These are phyloP conservation scores for Coniochaeta hoffmannii DNA, from an alignment of 2,329 filamentous ascomycete species.

Conservation along the genomic window DNA sequence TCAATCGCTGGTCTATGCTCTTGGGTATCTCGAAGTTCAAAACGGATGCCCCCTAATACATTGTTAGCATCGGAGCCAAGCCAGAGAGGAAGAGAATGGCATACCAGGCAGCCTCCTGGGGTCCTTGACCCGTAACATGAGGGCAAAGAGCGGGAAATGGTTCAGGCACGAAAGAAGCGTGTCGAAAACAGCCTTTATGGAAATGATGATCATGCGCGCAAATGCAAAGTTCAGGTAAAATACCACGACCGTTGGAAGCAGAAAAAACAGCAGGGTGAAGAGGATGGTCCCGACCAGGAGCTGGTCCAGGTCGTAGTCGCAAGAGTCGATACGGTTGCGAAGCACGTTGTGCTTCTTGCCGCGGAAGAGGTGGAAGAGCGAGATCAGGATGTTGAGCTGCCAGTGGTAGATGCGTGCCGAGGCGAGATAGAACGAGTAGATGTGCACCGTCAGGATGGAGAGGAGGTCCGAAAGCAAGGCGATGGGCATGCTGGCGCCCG, in stretches of 20 bases:
- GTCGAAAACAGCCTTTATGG: constrained; percentile 83
- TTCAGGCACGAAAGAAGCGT: constrained; percentile 90
- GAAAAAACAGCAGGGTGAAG: constrained; percentile 90
- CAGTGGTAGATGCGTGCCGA: constrained; percentile 97
- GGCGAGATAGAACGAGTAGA: constrained; percentile 96
- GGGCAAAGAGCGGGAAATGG: constrained; percentile 92
- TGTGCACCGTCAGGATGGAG: constrained; percentile 86
- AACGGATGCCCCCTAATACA: constrained; percentile 68
- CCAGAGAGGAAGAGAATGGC: constrained; percentile 1
- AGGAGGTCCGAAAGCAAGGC: constrained; percentile 91
- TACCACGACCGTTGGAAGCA: constrained; percentile 88
- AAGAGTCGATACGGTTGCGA: constrained; percentile 95
- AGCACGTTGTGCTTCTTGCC: constrained; percentile 97
- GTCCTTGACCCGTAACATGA: constrained; percentile 95
- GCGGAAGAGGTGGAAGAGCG: constrained; percentile 96
- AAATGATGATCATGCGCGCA: constrained; percentile 91
- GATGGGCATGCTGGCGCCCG: constrained; percentile 93
- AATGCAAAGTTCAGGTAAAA: constrained; percentile 96
- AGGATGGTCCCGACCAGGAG: constrained; percentile 92
- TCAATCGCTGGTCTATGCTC: constrained; percentile 35
- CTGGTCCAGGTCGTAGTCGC: constrained; percentile 97
- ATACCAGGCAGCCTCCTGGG: constrained; percentile 77
- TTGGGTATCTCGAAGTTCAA: constrained; percentile 75
- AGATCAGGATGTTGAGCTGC: constrained; percentile 94
- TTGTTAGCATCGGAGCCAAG: constrained; percentile 5